A percentile compares a stretch with the other conserved stretches of the same genome.
Conservation (phyloP, 257 asterid species). For the Nicotiana otophora region DNA sequence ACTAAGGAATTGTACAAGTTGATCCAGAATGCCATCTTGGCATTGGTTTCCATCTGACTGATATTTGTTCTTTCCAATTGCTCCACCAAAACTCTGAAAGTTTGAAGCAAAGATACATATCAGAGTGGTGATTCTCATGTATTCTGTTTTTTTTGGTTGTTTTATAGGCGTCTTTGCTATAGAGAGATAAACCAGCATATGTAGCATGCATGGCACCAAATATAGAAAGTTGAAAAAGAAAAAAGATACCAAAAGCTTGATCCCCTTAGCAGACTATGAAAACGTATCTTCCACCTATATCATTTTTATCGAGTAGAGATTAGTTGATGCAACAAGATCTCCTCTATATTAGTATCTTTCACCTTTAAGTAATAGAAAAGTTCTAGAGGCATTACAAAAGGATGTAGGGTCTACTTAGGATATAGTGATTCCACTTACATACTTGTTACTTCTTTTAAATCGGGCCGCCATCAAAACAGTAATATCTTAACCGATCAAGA, state of each 20-base stretch:
- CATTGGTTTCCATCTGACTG: conserved; percentile 39
- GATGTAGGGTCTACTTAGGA: neutral
- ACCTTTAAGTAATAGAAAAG: neutral
- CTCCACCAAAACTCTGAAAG: conserved; percentile 49
- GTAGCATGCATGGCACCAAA: neutral
- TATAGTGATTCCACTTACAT: neutral
- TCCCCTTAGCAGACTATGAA: neutral
- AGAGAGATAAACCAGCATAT: neutral
- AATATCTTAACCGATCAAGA: too few species aligned
- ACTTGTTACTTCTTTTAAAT: neutral
- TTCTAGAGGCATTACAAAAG: neutral
- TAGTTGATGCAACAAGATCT: neutral
- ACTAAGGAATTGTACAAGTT: conserved; percentile 58
- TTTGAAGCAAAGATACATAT: neutral
- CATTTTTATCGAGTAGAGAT: neutral
- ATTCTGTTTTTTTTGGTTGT: neutral
- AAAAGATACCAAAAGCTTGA: neutral
- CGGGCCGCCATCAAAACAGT: neutral
- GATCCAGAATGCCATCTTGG: conserved; percentile 58
- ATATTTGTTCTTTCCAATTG: conserved; percentile 47
- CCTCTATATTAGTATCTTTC: neutral
- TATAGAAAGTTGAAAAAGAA: neutral
- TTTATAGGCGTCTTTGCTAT: neutral
- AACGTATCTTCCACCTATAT: neutral
- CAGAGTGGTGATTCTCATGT: neutral